A percentile compares a stretch with the other conserved stretches of the same genome.
phyloP scores from a whole-genome alignment of 495 filamentous ascomycete species.

The Pseudomonodictys pantanalensis region DNA sequence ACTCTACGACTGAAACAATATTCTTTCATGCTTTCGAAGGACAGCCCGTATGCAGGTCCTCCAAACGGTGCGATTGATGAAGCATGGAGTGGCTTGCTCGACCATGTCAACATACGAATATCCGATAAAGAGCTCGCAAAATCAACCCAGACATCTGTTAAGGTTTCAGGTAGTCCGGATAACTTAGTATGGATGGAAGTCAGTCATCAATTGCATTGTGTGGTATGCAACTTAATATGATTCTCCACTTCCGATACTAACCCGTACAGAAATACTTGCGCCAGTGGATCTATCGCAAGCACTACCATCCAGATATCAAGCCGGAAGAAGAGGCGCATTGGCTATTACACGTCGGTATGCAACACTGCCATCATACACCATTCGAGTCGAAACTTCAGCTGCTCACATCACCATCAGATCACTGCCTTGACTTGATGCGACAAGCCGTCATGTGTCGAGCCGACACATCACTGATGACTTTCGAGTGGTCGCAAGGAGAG shows the following conservation, averaged over 20 bases:
- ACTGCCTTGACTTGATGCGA: neutral
- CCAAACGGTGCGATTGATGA: neutral
- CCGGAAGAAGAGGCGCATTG: neutral
- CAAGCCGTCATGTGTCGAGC: neutral
- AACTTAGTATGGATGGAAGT: neutral
- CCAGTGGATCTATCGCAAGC: neutral
- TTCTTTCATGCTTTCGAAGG: neutral
- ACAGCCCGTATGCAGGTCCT: neutral
- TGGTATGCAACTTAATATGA: neutral
- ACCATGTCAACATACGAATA: neutral
- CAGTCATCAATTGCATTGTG: neutral
- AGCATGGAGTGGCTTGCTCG: neutral
- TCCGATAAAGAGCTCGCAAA: neutral
- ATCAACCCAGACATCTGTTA: neutral
- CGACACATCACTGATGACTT: neutral
- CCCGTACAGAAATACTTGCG: neutral
- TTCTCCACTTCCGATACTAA: neutral
- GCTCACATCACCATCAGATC: neutral
- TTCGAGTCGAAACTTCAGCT: neutral
- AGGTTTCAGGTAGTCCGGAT: neutral
- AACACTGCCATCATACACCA: neutral
- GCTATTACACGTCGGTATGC: neutral
- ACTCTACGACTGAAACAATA: neutral
- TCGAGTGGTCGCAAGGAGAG: neutral
- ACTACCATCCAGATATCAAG: neutral